These are phyloP conservation scores for Ambrosia trifida DNA, from an alignment of 129 eudicot species.

Conservation along the genomic window DNA sequence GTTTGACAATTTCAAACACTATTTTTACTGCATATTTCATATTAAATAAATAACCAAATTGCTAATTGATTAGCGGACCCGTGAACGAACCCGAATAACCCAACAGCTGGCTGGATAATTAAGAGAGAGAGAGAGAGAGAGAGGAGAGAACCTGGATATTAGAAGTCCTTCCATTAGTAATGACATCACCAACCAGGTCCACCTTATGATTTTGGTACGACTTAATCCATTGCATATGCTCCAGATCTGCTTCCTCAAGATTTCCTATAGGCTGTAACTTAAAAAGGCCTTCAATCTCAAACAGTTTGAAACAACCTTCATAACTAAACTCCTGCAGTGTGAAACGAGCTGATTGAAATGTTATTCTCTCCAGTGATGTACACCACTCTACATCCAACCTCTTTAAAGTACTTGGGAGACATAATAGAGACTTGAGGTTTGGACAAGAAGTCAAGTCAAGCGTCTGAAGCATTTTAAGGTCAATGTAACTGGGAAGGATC, in stretches of 20 bases:
- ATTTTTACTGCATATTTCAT: no score
- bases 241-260: conserved; percentile 8
- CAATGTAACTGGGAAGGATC: conserved; percentile 4
- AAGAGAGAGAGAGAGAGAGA: not conserved
- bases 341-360: not conserved
- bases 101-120: no score
- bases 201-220: not conserved
- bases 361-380: not conserved
- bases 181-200: conserved; percentile 9
- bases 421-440: no score
- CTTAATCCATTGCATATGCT: conserved; percentile 15
- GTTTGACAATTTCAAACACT: no score
- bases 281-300: conserved; percentile 18
- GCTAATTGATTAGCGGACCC: no score
- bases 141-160: conserved; percentile 8
- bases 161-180: conserved; percentile 9
- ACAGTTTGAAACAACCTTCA: conserved; percentile 23
- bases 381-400: no score
- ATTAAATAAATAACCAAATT: no score
- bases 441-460: no score
- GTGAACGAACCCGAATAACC: no score
- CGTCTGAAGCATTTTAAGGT: not conserved
- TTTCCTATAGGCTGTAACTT: not conserved
- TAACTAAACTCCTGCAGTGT: not conserved
- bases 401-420: no score